A percentile compares a stretch with the other conserved stretches of the same genome.
Conservation (phyloP, 2,329 filamentous ascomycete genomes). For the Trichocomaceae sp. region DNA sequence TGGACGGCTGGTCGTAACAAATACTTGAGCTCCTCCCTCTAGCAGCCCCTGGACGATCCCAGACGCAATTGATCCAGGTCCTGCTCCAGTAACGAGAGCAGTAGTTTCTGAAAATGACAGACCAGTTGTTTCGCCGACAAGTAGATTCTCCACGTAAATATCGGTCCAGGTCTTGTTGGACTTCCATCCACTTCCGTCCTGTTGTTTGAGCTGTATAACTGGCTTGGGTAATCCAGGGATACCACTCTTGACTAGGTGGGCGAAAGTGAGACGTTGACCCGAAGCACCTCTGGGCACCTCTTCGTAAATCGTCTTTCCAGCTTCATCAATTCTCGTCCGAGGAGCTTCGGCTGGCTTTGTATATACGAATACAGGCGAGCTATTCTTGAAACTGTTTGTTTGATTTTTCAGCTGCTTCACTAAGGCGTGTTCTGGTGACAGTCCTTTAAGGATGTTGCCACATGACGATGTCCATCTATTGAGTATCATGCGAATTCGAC, state of each 20-base stretch:
- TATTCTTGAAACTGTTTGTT: conserved; percentile 79
- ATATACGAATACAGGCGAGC: conserved; percentile 67
- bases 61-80: conserved; percentile 92
- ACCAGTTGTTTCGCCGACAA: conserved; percentile 77
- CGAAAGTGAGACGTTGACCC: conserved; percentile 59
- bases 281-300: conserved; percentile 72
- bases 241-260: not conserved
- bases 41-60: conserved; percentile 93
- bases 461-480: conserved; percentile 54
- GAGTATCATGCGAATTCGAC: conserved; percentile 96
- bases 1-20: conserved; percentile 88
- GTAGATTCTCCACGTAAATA: conserved; percentile 82
- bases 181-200: conserved; percentile 94
- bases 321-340: conserved; percentile 79
- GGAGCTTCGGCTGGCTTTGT: conserved; percentile 62
- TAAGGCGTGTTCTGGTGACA: conserved; percentile 28
- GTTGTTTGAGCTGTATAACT: conserved; percentile 95
- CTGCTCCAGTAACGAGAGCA: conserved; percentile 94
- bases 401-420: conserved; percentile 94
- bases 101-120: conserved; percentile 92
- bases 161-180: conserved; percentile 98
- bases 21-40: conserved; percentile 89
- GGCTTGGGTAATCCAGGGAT: conserved; percentile 59
- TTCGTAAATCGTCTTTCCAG: conserved; percentile 67
- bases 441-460: not conserved